phyloP scores from a whole-genome alignment of 169 alveolate genomes.

The Plasmodium billcollinsi region DNA sequence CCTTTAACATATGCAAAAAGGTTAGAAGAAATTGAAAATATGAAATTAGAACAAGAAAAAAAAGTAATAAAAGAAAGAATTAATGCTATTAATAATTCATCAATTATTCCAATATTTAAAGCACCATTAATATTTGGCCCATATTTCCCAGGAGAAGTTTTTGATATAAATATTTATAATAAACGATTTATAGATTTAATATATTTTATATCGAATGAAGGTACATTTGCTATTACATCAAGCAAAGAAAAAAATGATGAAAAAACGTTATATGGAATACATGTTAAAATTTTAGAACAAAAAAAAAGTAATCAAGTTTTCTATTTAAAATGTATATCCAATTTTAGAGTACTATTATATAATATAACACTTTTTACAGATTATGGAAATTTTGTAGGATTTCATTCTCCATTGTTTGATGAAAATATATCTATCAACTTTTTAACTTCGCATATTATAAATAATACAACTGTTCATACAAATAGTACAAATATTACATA shows the following conservation, averaged over 20 bases:
- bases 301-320: slow-evolving; percentile 26
- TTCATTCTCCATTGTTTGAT: slow-evolving; percentile 57
- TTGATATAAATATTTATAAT: slow-evolving; percentile 36
- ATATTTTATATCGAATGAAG: slow-evolving; percentile 55
- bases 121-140: slow-evolving; percentile 49
- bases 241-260: slow-evolving; percentile 22
- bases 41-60: slow-evolving; percentile 47
- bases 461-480: background rate
- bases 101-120: slow-evolving; percentile 57
- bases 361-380: slow-evolving; percentile 33
- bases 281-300: slow-evolving; percentile 39
- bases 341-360: slow-evolving; percentile 48
- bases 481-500: background rate
- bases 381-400: slow-evolving; percentile 47
- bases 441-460: background rate
- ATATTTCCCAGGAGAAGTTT: slow-evolving; percentile 60
- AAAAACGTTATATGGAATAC: slow-evolving; percentile 50
- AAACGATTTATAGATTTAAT: slow-evolving; percentile 39
- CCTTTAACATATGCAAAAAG: slow-evolving; percentile 62
- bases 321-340: slow-evolving; percentile 36
- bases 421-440: slow-evolving; percentile 18
- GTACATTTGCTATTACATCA: slow-evolving; percentile 64
- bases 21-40: slow-evolving; percentile 48
- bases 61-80: slow-evolving; percentile 44
- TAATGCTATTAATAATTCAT: slow-evolving; percentile 58